A percentile compares a stretch with the other conserved stretches of the same genome.
Evolutionary conservation across 495 filamentous ascomycete genomes (phyloP).

Genomic region (Astrocystis sublimbata): DNA sequence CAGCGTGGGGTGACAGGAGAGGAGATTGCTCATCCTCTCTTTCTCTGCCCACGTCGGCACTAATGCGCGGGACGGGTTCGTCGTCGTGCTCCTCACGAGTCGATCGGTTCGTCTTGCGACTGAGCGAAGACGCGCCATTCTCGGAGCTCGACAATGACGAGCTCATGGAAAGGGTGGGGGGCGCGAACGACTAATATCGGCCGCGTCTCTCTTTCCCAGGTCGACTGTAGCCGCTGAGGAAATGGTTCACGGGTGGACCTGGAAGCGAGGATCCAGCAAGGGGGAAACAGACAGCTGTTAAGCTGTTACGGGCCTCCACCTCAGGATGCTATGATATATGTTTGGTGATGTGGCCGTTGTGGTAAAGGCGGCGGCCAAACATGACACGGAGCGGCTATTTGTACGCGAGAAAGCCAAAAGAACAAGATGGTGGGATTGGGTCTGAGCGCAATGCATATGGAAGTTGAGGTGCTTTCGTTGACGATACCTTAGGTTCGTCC

Average conservation of each 20-base stretch:
- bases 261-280: neutral
- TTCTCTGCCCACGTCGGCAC: constrained; percentile 23
- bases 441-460: neutral
- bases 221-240: neutral
- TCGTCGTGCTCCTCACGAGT: constrained; percentile 14
- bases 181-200: constrained; percentile 10
- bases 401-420: neutral
- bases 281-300: neutral
- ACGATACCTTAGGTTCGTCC: too few relatives aligned
- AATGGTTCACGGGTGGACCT: neutral
- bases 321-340: neutral
- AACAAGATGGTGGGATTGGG: neutral
- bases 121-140: constrained; percentile 23
- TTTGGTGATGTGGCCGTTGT: neutral
- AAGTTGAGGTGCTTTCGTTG: neutral
- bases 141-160: constrained; percentile 32
- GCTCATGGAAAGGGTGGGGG: constrained; percentile 23
- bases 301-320: neutral
- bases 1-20: constrained; percentile 52
- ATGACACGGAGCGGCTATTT: neutral
- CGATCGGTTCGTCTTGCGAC: constrained; percentile 20
- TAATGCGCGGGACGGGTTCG: constrained; percentile 16
- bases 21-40: constrained; percentile 59
- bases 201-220: too few relatives aligned
- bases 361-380: neutral